These are phyloP conservation scores for Passalora sequoiae DNA, from an alignment of 2,329 filamentous ascomycete genomes.

Conservation along the genomic window DNA sequence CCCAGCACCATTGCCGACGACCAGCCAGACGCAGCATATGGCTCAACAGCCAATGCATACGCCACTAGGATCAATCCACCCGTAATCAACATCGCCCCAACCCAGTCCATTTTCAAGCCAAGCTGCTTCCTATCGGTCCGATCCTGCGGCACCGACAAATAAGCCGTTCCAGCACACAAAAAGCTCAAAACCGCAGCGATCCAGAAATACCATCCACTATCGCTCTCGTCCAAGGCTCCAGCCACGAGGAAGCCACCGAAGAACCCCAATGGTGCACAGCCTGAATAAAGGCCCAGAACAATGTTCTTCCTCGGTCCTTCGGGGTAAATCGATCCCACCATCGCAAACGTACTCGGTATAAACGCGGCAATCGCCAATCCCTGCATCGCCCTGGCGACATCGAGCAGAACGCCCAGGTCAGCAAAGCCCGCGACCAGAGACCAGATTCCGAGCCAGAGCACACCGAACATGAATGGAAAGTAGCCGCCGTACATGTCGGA, in stretches of 20 bases:
- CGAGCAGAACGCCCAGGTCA: constrained; percentile 23
- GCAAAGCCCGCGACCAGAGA: constrained; percentile 33
- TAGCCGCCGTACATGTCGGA: constrained; percentile 37
- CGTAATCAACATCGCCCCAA: constrained; percentile 32
- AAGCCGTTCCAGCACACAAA: constrained; percentile 28
- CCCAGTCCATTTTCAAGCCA: constrained; percentile 36
- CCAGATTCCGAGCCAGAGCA: constrained; percentile 34
- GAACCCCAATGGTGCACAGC: constrained; percentile 35
- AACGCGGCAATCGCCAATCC: constrained; percentile 35
- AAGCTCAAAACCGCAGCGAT: constrained; percentile 29
- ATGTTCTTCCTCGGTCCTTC: constrained; percentile 33
- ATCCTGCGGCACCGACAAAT: constrained; percentile 32
- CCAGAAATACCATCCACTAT: constrained; percentile 34
- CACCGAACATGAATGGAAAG: constrained; percentile 32
- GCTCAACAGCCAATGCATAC: constrained; percentile 34
- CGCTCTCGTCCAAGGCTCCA: constrained; percentile 25
- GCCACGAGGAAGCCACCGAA: constrained; percentile 34
- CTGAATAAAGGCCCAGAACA: constrained; percentile 34
- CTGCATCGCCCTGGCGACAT: constrained; percentile 35
- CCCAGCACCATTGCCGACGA: constrained; percentile 26
- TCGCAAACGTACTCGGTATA: constrained; percentile 32
- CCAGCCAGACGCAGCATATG: constrained; percentile 27
- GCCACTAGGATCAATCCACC: constrained; percentile 33
- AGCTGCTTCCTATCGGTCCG: constrained; percentile 28
- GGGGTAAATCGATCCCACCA: constrained; percentile 32